Conservation (phyloP, 352 stramenopile species). For the Phytopythium delawarense region DNA sequence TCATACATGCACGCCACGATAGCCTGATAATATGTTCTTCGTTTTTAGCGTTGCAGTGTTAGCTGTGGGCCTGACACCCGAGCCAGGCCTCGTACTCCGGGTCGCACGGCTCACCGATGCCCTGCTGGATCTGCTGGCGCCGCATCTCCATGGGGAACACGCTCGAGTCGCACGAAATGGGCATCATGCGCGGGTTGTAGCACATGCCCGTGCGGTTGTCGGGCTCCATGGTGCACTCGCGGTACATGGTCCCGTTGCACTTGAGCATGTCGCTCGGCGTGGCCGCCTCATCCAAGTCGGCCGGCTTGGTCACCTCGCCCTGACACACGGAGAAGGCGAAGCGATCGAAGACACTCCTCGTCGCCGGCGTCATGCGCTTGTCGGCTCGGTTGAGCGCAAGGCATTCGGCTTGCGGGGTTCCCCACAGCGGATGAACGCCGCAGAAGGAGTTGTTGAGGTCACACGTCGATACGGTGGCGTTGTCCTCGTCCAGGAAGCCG, state of each 20-base stretch:
- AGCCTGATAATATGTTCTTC: neutral
- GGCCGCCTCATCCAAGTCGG: conserved; percentile 11
- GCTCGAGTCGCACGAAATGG: conserved; percentile 21
- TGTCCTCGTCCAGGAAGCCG: conserved; percentile 10
- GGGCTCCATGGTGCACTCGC: conserved; percentile 17
- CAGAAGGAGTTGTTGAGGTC: conserved; percentile 13
- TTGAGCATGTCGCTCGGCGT: conserved; percentile 16
- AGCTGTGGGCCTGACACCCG: conserved; percentile 12
- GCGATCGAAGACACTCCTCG: conserved; percentile 12
- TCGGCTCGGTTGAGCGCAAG: conserved; percentile 2
- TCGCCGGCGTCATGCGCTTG: conserved; percentile 13
- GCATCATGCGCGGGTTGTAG: conserved; percentile 28
- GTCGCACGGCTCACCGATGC: conserved; percentile 21
- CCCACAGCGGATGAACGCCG: conserved; percentile 3
- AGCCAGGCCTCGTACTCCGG: conserved; percentile 27
- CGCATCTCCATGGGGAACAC: conserved; percentile 21
- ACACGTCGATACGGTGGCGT: conserved; percentile 3
- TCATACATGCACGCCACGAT: neutral
- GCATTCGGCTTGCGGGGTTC: conserved; percentile 4
- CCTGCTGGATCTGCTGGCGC: conserved; percentile 16
- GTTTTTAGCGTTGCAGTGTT: neutral
- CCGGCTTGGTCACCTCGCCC: conserved; percentile 9
- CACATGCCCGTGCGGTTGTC: conserved; percentile 22
- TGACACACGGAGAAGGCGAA: conserved; percentile 20
- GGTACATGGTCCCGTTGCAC: conserved; percentile 39